Evolutionary conservation across 2,329 filamentous ascomycete genomes (phyloP), one percentile per base, ranked within the genome.

Genomic region (Alternaria gaisen): DNA sequence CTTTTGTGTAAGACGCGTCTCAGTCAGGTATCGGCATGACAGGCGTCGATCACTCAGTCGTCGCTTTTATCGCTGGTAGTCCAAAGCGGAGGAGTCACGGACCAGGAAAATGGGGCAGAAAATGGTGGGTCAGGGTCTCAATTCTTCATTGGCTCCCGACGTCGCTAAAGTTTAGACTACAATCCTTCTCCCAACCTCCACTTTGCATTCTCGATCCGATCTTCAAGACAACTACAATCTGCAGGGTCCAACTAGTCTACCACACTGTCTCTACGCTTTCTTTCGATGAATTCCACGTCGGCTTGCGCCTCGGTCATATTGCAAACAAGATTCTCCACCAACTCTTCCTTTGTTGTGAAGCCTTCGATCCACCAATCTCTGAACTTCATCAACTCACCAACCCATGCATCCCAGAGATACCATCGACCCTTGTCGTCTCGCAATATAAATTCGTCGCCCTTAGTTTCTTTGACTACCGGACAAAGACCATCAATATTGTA

Each of bases 11-110:
- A 12, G 24, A 50, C 46, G 46, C 32, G 46, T 16, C 41, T 70
- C 60, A 71, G 52, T 70, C 67, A 38, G 69, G 68, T 65, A 69
- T 66, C 36, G 63, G 63, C 69, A 72, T 69, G 41, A 32, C 61
- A 56, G 42, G 28, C 18, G 34, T 43, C 36, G 30, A 36, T 24
- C 44, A 34, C 30, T 20, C 47, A 5, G 20, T 48, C n/a, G 46
- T 54, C 30, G 22, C 32, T 53, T 36, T 22, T 41, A 47, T 48
- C 26, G 30, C 8, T 42, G 51, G 26, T 56, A 32, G 48, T 43
- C 43, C 26, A 56, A 42, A 34, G 44, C 63, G 59, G 32, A 56
- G 58, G 59, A 65, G 66, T 68, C 66, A 65, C 57, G 55, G 50
- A 51, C 40, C 61, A 47, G 43, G 32, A 60, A 53, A 58, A 18